These are phyloP conservation scores for Spinacia oleracea DNA, from an alignment of 179 eudicot genomes.

Conservation along the genomic window DNA sequence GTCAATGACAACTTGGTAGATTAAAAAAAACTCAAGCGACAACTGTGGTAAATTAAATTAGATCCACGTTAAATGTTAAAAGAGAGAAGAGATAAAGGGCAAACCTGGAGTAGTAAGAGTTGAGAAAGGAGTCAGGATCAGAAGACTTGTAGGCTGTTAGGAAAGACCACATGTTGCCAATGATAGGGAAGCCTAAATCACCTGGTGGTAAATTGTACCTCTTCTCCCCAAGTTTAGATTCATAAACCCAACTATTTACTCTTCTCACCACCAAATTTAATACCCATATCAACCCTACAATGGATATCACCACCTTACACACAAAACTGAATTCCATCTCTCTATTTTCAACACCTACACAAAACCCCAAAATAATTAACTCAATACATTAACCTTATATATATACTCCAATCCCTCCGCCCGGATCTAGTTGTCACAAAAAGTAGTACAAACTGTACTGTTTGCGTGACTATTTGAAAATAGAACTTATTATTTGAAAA, in stretches of 20 bases:
- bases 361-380: not conserved
- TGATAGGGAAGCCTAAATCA: conserved; percentile 71
- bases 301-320: not conserved
- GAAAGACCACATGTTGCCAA: conserved; percentile 86
- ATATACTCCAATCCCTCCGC: no score
- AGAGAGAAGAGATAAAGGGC: conserved; percentile 8
- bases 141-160: conserved; percentile 73
- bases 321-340: conserved; percentile 20
- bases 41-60: no score
- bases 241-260: conserved; percentile 54
- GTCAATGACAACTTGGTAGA: no score
- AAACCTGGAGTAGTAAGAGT: conserved; percentile 51
- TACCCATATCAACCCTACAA: conserved; percentile 16
- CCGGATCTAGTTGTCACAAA: no score
- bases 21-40: no score
- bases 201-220: conserved; percentile 66
- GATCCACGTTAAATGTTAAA: no score
- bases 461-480: no score
- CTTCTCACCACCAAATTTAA: conserved; percentile 27
- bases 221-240: conserved; percentile 53
- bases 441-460: no score
- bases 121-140: conserved; percentile 72
- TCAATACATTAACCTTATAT: no score
- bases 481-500: no score
- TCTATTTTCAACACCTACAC: not conserved